Evolutionary conservation across 2,329 filamentous ascomycete genomes (phyloP), one percentile per base, ranked within the genome.

Genomic region (Colletotrichum filicis): DNA sequence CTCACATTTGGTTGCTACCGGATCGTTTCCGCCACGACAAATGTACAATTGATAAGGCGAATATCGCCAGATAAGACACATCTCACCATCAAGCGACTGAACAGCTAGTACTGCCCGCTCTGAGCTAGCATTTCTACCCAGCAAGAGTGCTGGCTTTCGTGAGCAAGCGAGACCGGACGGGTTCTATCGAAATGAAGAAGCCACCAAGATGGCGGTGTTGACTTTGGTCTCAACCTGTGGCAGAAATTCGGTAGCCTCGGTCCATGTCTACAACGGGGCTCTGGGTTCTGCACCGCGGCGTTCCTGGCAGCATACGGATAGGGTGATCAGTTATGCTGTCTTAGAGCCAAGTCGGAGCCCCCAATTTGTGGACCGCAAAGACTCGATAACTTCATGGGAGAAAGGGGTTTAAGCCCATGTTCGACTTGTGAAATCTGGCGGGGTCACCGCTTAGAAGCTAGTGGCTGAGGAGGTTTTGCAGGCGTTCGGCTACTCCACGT

Each of bases 41-140:
- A 64, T 72, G 68, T 74, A 72, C 71, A 74, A 71, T 72, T 28
- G 52, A 74, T 24, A 72, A 66, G 62, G 63, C 61, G 37, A 30
- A 61, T 52, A 16, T 53, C 49, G 61, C 68, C 62, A 46, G 59
- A 53, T 66, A 65, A 71, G 49, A 73, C 71, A 66, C 52, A 64
- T 61, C 60, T 56, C 66, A 73, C 35, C 12, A 73, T 57, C 46
- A 57, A 64, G 49, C 60, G 66, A 61, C 56, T 66, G 60, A 66
- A 71, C 68, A 62, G 14, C 30, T 57, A 37, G 46, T 32, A 73
- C 61, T 26, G 57, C 26, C 28, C 42, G 71, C 60, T 56, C 26
- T 14, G 16, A 19, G 30, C 22, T 66, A 28, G 22, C 35, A 42
- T 56, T 60, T 46, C n/a, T 55, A 4, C 46, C 28, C 49, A 65